Conservation (phyloP, 164 flowering plant genomes). For the Chimonanthus praecox region DNA sequence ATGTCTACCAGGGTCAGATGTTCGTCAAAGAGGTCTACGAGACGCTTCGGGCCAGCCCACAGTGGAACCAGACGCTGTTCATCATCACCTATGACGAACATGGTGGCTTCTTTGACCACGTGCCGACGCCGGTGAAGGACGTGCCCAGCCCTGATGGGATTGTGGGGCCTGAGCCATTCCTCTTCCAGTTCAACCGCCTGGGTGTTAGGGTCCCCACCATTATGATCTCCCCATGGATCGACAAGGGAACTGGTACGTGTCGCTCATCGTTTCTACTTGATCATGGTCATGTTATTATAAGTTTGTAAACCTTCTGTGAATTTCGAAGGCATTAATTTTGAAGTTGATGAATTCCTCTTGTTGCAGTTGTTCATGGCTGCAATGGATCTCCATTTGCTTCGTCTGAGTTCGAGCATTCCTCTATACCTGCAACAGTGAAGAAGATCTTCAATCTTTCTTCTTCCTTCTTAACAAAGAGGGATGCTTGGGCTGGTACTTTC, state of each 20-base stretch:
- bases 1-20: conserved; percentile 79
- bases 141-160: conserved; percentile 95
- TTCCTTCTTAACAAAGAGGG: conserved; percentile 71
- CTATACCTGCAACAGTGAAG: conserved; percentile 87
- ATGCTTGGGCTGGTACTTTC: conserved; percentile 90
- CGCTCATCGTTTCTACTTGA: no score
- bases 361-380: conserved; percentile 83
- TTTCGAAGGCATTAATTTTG: not conserved
- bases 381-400: conserved; percentile 59
- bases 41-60: conserved; percentile 77
- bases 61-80: conserved; percentile 79
- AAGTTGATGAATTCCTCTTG: not conserved
- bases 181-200: conserved; percentile 65
- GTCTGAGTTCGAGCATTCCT: conserved; percentile 84
- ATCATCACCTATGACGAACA: conserved; percentile 90
- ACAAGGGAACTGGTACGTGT: conserved; percentile 72
- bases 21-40: conserved; percentile 93
- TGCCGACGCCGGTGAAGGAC: conserved; percentile 63
- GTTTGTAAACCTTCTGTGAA: not conserved
- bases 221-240: conserved; percentile 78
- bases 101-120: conserved; percentile 91
- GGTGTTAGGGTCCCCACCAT: conserved; percentile 91
- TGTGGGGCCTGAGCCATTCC: conserved; percentile 74
- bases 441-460: conserved; percentile 66
- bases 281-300: not conserved